A percentile compares a stretch with the other conserved stretches of the same genome.
Evolutionary conservation across 495 filamentous ascomycete species (phyloP).

Genomic region (Baudoinia panamericana): DNA sequence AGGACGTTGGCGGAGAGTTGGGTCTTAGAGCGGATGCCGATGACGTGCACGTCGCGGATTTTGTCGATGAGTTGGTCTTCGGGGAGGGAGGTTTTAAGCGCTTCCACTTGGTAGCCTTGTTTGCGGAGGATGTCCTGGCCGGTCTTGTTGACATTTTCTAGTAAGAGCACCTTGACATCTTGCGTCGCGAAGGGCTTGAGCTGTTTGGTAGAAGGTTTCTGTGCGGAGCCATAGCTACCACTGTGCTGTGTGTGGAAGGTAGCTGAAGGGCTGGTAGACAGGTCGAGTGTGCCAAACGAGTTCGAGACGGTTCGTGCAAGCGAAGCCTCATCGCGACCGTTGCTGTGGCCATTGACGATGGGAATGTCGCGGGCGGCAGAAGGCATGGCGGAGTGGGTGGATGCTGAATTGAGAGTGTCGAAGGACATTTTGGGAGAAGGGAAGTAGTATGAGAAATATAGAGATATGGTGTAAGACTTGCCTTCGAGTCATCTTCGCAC

Average conservation of each 20-base stretch:
- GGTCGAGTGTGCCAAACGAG: slow-evolving; percentile 28
- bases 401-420: too few species aligned
- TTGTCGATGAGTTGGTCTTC: slow-evolving; percentile 94
- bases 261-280: slow-evolving; percentile 50
- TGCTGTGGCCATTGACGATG: slow-evolving; percentile 10
- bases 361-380: slow-evolving; percentile 33
- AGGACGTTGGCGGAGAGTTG: slow-evolving; percentile 79
- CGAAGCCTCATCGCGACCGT: too few species aligned
- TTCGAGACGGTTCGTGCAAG: slow-evolving; percentile 34
- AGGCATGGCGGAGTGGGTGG: too few species aligned
- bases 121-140: slow-evolving; percentile 64
- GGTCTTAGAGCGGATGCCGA: slow-evolving; percentile 96
- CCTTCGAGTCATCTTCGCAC: too few species aligned
- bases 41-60: slow-evolving; percentile 91
- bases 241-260: slow-evolving; percentile 54
- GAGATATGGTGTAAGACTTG: too few species aligned
- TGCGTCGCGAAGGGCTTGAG: slow-evolving; percentile 90
- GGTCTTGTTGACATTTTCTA: slow-evolving; percentile 92
- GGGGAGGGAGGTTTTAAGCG: slow-evolving; percentile 71
- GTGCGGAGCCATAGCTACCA: slow-evolving; percentile 32
- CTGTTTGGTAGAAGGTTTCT: slow-evolving; percentile 42
- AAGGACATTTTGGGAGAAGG: neutral
- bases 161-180: slow-evolving; percentile 88
- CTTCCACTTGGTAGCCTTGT: slow-evolving; percentile 95
- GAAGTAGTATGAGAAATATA: too few species aligned